Evolutionary conservation across 805 yeast genomes (phyloP).

Genomic region (Starmerella bacillaris): DNA sequence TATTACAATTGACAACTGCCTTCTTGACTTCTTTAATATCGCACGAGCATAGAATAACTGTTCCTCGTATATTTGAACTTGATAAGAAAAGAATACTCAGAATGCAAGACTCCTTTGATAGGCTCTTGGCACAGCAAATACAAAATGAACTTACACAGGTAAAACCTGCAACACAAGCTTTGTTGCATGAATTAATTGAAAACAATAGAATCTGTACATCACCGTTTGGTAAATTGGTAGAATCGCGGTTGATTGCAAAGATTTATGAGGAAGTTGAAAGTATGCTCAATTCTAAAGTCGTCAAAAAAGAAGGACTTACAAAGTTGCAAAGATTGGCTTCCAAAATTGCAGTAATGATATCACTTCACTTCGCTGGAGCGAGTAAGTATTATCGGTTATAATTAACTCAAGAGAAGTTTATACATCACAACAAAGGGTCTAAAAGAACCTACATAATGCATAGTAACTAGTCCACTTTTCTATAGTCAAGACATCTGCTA

Average conservation of each 20-base stretch:
- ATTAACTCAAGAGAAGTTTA: too few relatives aligned
- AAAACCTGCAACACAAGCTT: background rate
- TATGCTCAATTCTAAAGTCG: background rate
- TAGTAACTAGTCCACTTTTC: too few relatives aligned
- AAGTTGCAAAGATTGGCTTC: background rate
- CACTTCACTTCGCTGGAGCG: background rate
- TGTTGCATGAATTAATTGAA: background rate
- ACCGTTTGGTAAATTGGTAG: background rate
- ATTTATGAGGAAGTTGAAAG: background rate
- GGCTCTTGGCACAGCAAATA: background rate
- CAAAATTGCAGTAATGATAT: background rate
- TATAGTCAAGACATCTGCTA: too few relatives aligned
- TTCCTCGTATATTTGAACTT: slow-evolving; percentile 1
- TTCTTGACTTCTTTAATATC: slow-evolving; percentile 1
- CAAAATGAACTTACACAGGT: background rate
- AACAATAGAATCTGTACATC: background rate
- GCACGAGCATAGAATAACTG: background rate
- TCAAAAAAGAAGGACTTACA: background rate
- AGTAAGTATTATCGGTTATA: background rate
- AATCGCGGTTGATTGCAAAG: background rate
- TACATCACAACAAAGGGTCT: too few relatives aligned
- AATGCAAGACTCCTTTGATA: slow-evolving; percentile 3
- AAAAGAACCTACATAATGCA: too few relatives aligned
- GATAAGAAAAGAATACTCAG: slow-evolving; percentile 6
- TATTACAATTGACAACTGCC: slow-evolving; percentile 1